Conservation (phyloP, 192 early-diverging fungal genomes). For the Entophlyctis luteolus region DNA sequence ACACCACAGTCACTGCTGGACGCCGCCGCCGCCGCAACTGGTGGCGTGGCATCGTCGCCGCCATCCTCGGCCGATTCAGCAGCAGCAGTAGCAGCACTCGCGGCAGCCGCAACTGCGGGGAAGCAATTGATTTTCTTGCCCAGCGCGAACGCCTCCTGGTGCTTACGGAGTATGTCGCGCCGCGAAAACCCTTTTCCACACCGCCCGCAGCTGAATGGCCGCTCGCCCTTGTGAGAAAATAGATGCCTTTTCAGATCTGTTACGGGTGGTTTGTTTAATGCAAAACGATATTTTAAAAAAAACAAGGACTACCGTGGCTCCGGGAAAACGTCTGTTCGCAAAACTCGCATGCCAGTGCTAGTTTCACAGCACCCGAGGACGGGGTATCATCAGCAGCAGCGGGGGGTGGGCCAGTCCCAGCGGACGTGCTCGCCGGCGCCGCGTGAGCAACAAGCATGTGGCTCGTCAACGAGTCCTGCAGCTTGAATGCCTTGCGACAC, state of each 20-base stretch:
- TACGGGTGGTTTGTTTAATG: too few species aligned
- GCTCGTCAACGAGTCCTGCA: background rate
- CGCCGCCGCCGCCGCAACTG: too few species aligned
- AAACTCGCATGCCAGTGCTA: background rate
- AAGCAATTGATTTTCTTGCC: conserved; percentile 54
- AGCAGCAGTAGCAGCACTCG: too few species aligned
- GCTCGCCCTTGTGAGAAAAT: conserved; percentile 48
- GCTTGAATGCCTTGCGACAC: conserved; percentile 11
- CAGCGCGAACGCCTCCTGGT: conserved; percentile 45
- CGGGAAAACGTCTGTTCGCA: conserved; percentile 26
- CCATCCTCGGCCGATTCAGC: too few species aligned
- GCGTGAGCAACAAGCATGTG: conserved; percentile 11
- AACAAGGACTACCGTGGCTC: conserved; percentile 1
- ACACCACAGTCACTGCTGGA: too few species aligned
- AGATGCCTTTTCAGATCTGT: conserved; percentile 52
- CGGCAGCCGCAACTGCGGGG: conserved; percentile 6
- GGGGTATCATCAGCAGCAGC: too few species aligned
- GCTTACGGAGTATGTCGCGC: conserved; percentile 41
- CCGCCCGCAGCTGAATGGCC: conserved; percentile 44
- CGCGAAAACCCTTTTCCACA: conserved; percentile 52
- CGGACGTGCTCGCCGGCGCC: background rate
- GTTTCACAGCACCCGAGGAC: background rate
- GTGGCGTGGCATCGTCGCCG: too few species aligned
- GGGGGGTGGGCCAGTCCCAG: too few species aligned
- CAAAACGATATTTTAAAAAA: background rate